Conservation (phyloP, 2,329 filamentous ascomycete genomes). For the Colletotrichum viniferum region DNA sequence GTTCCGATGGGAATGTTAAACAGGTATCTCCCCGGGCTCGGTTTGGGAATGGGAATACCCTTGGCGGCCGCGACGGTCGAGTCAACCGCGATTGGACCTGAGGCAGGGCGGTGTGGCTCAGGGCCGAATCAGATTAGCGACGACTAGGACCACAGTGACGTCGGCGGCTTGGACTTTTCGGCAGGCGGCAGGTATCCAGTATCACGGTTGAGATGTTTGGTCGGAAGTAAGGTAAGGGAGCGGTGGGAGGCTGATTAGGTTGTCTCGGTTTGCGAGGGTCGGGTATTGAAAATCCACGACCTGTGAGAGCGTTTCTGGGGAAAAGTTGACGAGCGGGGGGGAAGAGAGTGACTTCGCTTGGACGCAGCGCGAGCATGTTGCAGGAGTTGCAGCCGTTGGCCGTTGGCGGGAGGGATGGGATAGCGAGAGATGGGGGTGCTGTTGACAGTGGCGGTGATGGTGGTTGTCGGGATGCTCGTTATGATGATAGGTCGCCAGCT, state of each 20-base stretch:
- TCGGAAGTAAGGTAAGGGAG: background rate
- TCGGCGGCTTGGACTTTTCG: conserved; percentile 10
- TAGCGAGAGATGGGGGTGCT: background rate
- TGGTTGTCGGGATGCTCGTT: background rate
- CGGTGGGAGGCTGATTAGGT: background rate
- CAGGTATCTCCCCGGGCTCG: background rate
- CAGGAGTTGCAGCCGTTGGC: background rate
- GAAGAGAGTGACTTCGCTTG: background rate
- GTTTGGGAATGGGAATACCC: background rate
- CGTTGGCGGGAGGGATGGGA: background rate
- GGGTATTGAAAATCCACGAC: background rate
- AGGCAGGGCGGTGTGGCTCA: conserved; percentile 2
- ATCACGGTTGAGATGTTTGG: background rate
- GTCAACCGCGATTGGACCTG: background rate
- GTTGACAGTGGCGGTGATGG: background rate
- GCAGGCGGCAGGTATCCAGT: background rate
- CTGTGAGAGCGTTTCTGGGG: conserved; percentile 1
- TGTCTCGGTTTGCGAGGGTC: background rate
- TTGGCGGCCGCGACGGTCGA: background rate
- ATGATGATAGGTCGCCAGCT: background rate
- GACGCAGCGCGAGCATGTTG: background rate
- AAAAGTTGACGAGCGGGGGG: background rate
- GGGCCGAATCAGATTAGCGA: conserved; percentile 2
- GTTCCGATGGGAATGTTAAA: background rate
- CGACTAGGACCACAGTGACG: conserved; percentile 2